These are phyloP conservation scores for Botryosphaeria agaves DNA, from an alignment of 2,329 filamentous ascomycete genomes.

Conservation along the genomic window DNA sequence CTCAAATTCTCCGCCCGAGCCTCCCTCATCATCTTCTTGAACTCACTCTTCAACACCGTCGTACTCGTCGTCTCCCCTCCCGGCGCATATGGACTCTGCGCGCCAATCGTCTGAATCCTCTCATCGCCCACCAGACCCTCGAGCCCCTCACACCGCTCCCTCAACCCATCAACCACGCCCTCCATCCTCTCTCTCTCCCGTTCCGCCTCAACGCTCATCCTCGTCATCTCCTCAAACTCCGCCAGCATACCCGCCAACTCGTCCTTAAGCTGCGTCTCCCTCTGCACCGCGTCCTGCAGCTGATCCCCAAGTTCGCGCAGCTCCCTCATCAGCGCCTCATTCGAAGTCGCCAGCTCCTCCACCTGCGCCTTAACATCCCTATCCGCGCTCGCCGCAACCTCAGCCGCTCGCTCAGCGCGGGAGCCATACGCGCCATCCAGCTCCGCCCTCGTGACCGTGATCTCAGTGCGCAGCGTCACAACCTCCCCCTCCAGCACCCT, in stretches of 20 bases:
- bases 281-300: slow-evolving; percentile 25
- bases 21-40: slow-evolving; percentile 69
- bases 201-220: slow-evolving; percentile 52
- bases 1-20: slow-evolving; percentile 48
- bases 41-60: slow-evolving; percentile 49
- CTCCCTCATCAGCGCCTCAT: slow-evolving; percentile 28
- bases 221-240: slow-evolving; percentile 55
- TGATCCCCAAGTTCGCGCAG: slow-evolving; percentile 18
- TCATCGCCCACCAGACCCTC: slow-evolving; percentile 51
- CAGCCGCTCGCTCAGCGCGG: slow-evolving; percentile 50
- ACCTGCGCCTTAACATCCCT: slow-evolving; percentile 42
- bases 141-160: slow-evolving; percentile 44
- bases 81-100: slow-evolving; percentile 31
- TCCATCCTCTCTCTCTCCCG: slow-evolving; percentile 52
- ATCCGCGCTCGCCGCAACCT: slow-evolving; percentile 38
- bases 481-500: slow-evolving; percentile 40
- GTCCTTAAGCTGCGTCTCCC: slow-evolving; percentile 35
- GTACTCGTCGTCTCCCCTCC: slow-evolving; percentile 8
- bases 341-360: slow-evolving; percentile 33
- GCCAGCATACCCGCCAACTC: slow-evolving; percentile 50
- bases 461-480: slow-evolving; percentile 52
- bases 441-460: slow-evolving; percentile 81
- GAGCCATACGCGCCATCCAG: slow-evolving; percentile 86
- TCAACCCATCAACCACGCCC: slow-evolving; percentile 41
- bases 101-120: slow-evolving; percentile 46